phyloP scores from a whole-genome alignment of 2,329 filamentous ascomycete species.

The Xylaria sp. region DNA sequence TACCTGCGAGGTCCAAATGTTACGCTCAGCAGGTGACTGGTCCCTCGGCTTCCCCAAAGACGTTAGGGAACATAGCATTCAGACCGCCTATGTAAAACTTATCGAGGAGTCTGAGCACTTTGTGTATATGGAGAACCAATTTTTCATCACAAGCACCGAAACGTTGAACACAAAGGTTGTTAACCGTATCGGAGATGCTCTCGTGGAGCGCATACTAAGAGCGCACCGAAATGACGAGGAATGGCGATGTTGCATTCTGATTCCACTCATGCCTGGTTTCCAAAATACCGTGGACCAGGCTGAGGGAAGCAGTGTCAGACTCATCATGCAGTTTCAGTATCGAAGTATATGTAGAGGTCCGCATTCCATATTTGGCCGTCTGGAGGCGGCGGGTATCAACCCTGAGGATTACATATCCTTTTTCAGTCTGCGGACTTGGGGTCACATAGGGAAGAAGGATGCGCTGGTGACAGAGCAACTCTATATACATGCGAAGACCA shows the following conservation, averaged over 20 bases:
- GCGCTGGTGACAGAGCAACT: slow-evolving; percentile 92
- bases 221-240: slow-evolving; percentile 85
- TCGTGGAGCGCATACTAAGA: slow-evolving; percentile 89
- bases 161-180: slow-evolving; percentile 87
- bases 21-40: slow-evolving; percentile 91
- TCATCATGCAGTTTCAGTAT: slow-evolving; percentile 98
- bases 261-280: slow-evolving; percentile 98
- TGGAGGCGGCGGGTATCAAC: slow-evolving; percentile 82
- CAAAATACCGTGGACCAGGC: slow-evolving; percentile 95
- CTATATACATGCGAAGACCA: slow-evolving; percentile 97
- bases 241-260: slow-evolving; percentile 90
- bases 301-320: slow-evolving; percentile 90
- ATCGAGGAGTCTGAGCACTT: slow-evolving; percentile 97
- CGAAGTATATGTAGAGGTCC: slow-evolving; percentile 95
- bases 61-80: slow-evolving; percentile 91
- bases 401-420: slow-evolving; percentile 97
- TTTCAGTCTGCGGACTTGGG: slow-evolving; percentile 92
- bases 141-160: slow-evolving; percentile 94
- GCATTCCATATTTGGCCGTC: slow-evolving; percentile 87
- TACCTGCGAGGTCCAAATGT: slow-evolving; percentile 95
- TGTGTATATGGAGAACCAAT: slow-evolving; percentile 99
- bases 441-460: slow-evolving; percentile 84
- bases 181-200: slow-evolving; percentile 92
- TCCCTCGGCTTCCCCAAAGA: slow-evolving; percentile 80
- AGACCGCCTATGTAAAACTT: slow-evolving; percentile 93